Base-by-base conservation (phyloP, 2,329 filamentous ascomycete genomes). In the Monosporascus sp. region DNA sequence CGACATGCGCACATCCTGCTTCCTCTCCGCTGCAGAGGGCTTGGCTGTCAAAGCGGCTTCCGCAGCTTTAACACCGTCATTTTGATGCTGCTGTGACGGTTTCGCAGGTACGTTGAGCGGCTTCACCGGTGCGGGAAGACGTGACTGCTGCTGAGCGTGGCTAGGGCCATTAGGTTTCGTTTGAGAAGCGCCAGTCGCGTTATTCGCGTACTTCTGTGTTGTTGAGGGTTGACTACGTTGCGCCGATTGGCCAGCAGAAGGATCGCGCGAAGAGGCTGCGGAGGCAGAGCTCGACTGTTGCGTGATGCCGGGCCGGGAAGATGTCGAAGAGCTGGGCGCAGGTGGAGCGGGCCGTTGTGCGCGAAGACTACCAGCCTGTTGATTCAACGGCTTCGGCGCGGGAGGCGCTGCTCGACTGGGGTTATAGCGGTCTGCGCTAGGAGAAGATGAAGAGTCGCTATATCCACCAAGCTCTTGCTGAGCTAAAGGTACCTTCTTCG, bases 1-100 rank as follows among this genome's bases (percentile, higher is more conserved):
- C 38, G 93, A 97, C 91, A 99, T 97, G 67, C 94, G 90, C 48
- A 94, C 90, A 73, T 97, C 94, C 74, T 96, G 92, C 72, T 89
- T 86, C 57, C 89, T 86, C 64, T 91, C 85, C 31, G 85, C 72
- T 3, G 86, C 72, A 25, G 83, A 69, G 45, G 89, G 87, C 73
- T 96, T 94, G 65, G 93, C 87, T 17, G 89, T 93, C 52, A 97
- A 80, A 9, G 91, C 91, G 50, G 88, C 87, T 70, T 97, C 92
- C 4, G 93, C 92, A 64, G 92, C 89, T 75, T 94, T 95, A 61
- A 96, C 84, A 31, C 87, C 80, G 65, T 94, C 89, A 54, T 60
- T 75, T 62, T 75, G 80, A 67, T 76, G 64, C 61, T 77, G 67
- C 38, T 69, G 62, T 57, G 74, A 73, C 56, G 82, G 81, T 73